Conservation (phyloP, 192 early-diverging fungal species). For the Coemansia sp. region DNA sequence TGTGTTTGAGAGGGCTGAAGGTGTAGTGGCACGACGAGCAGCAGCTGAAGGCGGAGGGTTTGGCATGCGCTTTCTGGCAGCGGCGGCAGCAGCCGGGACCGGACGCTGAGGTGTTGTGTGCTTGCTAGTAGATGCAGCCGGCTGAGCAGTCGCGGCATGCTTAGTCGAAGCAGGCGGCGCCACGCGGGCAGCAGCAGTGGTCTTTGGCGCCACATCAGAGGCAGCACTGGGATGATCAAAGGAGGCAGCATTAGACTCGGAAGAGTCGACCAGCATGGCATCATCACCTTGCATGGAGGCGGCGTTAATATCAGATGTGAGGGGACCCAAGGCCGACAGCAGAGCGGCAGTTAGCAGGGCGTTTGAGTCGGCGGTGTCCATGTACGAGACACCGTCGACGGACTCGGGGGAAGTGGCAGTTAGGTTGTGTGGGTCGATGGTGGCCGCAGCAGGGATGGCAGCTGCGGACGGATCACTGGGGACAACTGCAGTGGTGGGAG, state of each 20-base stretch:
- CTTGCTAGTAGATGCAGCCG: neutral
- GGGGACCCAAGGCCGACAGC: constrained; percentile 20
- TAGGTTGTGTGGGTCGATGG: constrained; percentile 38
- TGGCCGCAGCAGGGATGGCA: constrained; percentile 5
- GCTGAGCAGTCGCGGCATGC: neutral
- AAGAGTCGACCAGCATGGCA: constrained; percentile 28
- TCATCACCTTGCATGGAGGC: constrained; percentile 11
- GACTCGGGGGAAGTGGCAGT: constrained; percentile 1
- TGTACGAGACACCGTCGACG: constrained; percentile 5
- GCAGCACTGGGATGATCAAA: constrained; percentile 11
- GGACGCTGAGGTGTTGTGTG: too few species aligned
- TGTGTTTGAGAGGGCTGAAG: neutral
- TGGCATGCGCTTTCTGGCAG: neutral
- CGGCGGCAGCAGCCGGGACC: neutral
- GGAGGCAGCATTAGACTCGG: constrained; percentile 10
- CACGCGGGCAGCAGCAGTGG: neutral
- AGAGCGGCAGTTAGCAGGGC: constrained; percentile 20
- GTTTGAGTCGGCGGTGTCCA: constrained; percentile 9
- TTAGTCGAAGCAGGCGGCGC: neutral
- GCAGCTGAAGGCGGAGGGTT: neutral
- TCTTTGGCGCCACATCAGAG: neutral
- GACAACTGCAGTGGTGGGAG: neutral
- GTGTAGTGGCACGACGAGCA: neutral
- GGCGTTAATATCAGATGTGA: constrained; percentile 4
- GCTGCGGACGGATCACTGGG: constrained; percentile 10